Conservation (phyloP, 106 monocot genomes). For the Phalaenopsis aphrodite region DNA sequence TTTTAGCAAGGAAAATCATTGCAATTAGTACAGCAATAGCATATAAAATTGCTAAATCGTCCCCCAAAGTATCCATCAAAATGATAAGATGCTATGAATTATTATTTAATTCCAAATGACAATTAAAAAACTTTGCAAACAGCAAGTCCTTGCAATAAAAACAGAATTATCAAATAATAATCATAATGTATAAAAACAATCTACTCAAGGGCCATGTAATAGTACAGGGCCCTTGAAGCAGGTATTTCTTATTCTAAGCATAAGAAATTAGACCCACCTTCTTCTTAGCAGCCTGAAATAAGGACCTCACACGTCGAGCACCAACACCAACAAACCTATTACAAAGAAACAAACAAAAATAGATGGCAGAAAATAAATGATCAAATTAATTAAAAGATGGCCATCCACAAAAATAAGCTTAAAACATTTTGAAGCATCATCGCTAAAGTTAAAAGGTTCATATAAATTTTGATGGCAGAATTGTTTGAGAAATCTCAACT, state of each 20-base stretch:
- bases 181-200: too few relatives aligned
- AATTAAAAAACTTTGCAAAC: neutral
- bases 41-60: neutral
- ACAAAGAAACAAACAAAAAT: constrained; percentile 7
- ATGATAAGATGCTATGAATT: neutral
- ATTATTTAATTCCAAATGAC: neutral
- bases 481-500: neutral
- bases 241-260: neutral
- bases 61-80: neutral
- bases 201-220: neutral
- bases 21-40: neutral
- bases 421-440: neutral
- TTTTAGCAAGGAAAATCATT: neutral
- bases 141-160: neutral
- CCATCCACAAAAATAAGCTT: neutral
- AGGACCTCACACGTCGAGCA: constrained; percentile 86
- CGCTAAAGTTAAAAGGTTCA: neutral
- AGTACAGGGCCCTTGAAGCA: neutral
- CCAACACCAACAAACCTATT: constrained; percentile 97
- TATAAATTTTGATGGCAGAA: neutral
- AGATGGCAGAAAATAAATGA: neutral
- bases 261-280: constrained; percentile 39
- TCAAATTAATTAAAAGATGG: neutral
- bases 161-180: neutral
- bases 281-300: constrained; percentile 98